Conservation (phyloP, 352 stramenopile genomes). For the Phytophthora cryptogea region DNA sequence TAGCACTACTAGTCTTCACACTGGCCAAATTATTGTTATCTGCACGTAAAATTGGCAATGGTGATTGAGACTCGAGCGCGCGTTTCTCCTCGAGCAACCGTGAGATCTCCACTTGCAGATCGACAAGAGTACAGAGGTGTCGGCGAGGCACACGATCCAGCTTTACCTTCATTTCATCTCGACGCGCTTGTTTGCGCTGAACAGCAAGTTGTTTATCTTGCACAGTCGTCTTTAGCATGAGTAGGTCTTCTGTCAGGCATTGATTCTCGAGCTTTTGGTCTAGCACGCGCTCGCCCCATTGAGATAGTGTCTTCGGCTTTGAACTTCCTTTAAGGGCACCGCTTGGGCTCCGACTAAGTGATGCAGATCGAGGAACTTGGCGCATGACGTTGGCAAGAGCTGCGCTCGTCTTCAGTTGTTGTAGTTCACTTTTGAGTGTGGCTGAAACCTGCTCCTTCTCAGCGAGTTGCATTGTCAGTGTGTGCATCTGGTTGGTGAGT, state of each 20-base stretch:
- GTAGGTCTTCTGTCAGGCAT: conserved; percentile 35
- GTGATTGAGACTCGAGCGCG: conserved; percentile 34
- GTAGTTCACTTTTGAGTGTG: conserved; percentile 49
- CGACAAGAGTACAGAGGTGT: conserved; percentile 53
- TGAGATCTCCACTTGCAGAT: conserved; percentile 59
- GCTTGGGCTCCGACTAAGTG: conserved; percentile 4
- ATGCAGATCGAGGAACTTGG: conserved; percentile 11
- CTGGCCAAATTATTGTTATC: neutral
- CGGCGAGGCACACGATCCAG: conserved; percentile 43
- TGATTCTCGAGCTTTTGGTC: conserved; percentile 57
- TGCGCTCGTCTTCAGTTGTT: conserved; percentile 58
- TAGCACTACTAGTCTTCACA: conserved; percentile 2
- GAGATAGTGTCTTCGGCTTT: conserved; percentile 28
- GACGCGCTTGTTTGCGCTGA: conserved; percentile 27
- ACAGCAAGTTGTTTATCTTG: conserved; percentile 31
- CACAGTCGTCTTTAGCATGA: conserved; percentile 34
- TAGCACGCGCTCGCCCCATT: conserved; percentile 52
- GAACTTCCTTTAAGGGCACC: neutral
- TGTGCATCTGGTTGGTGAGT: conserved; percentile 38
- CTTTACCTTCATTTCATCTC: conserved; percentile 39
- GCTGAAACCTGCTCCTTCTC: conserved; percentile 41
- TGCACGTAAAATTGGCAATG: neutral
- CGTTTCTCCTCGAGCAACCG: conserved; percentile 54
- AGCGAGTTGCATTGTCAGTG: conserved; percentile 35
- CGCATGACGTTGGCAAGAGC: conserved; percentile 42